These are phyloP conservation scores for Backusella parvicylindrica DNA, from an alignment of 192 early-diverging fungal species.

Conservation along the genomic window DNA sequence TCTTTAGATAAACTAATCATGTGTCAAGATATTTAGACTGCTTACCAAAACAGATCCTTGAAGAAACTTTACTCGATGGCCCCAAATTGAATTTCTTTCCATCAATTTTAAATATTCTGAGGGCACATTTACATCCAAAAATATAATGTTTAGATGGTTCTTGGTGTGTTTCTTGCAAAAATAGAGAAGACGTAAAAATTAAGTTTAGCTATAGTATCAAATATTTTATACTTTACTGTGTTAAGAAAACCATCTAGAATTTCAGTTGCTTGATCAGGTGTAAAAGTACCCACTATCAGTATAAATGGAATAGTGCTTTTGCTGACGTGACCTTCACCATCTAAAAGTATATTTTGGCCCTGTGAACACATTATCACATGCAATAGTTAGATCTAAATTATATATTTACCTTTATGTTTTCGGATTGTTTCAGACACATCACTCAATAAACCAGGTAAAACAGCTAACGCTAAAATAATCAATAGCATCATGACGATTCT, in stretches of 20 bases:
- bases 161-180: not conserved
- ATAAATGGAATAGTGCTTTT: slow-evolving; percentile 27
- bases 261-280: slow-evolving; percentile 32
- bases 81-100: slow-evolving; percentile 28
- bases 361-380: not conserved
- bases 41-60: slow-evolving; percentile 24
- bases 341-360: not conserved
- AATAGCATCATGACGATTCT: slow-evolving; percentile 51
- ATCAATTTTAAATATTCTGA: slow-evolving; percentile 38
- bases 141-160: slow-evolving; percentile 34
- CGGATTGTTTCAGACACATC: slow-evolving; percentile 36
- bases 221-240: slow-evolving; percentile 18
- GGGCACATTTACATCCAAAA: slow-evolving; percentile 37
- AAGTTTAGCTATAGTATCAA: not conserved
- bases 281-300: slow-evolving; percentile 40
- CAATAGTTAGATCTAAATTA: not conserved
- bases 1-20: not conserved
- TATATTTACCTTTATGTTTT: slow-evolving; percentile 14
- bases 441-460: slow-evolving; percentile 53
- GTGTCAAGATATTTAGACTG: not conserved
- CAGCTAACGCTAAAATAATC: slow-evolving; percentile 49
- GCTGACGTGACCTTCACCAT: slow-evolving; percentile 14
- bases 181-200: not conserved
- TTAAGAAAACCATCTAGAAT: slow-evolving; percentile 43
- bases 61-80: slow-evolving; percentile 26